Percentiles rank a stretch among this genome's conserved stretches.
Conservation (phyloP, 1,284 basidiomycete genomes). For the Sanguinoderma infundibulare region DNA sequence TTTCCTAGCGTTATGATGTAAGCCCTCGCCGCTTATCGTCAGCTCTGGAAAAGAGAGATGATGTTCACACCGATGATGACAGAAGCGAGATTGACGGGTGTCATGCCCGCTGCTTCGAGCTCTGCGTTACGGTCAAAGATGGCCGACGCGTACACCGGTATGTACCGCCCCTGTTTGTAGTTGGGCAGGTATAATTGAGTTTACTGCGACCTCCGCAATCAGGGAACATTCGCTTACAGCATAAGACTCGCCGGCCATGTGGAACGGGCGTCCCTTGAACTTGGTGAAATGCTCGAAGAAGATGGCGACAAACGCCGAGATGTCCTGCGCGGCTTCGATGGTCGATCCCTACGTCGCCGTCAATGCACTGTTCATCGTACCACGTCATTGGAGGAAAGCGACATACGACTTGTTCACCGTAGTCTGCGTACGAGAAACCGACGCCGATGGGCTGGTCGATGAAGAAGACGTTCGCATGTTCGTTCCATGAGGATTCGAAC, state of each 20-base stretch:
- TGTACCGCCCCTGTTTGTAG: slow-evolving; percentile 69
- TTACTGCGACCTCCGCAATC: too few relatives aligned
- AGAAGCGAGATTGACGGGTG: slow-evolving; percentile 79
- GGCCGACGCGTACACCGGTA: slow-evolving; percentile 83
- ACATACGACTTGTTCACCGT: slow-evolving; percentile 62
- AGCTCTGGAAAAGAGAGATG: too few relatives aligned
- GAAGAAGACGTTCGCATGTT: slow-evolving; percentile 72
- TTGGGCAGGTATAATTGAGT: too few relatives aligned
- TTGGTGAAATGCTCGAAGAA: slow-evolving; percentile 76
- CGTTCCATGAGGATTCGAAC: slow-evolving; percentile 70
- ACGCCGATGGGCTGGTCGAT: slow-evolving; percentile 67
- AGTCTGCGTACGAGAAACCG: slow-evolving; percentile 76
- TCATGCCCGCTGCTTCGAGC: slow-evolving; percentile 58
- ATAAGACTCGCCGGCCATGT: slow-evolving; percentile 78
- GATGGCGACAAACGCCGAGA: slow-evolving; percentile 70
- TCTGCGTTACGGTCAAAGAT: slow-evolving; percentile 80
- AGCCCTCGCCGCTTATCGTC: too few relatives aligned
- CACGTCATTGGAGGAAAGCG: neutral
- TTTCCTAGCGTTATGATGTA: slow-evolving; percentile 55
- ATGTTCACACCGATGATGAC: slow-evolving; percentile 87
- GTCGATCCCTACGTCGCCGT: neutral
- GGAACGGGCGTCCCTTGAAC: slow-evolving; percentile 69
- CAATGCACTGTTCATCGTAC: neutral
- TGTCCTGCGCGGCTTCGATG: slow-evolving; percentile 43
- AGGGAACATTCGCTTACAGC: slow-evolving; percentile 51